phyloP scores from a whole-genome alignment of 345 rosid species.

The rapeseed (Brassica napus) region Da-Ae NC_063445.1:42201501-42202000 shows the following conservation, averaged over 20 bases:
- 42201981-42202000: conserved; percentile 1
- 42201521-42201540: conserved; percentile 36
- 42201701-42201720: conserved; percentile 42
- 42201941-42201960: not conserved
- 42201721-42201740: conserved; percentile 60
- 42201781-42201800: conserved; percentile 61
- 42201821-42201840: conserved; percentile 2
- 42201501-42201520: conserved; percentile 40
- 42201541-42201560: not conserved
- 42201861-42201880: conserved; percentile 16
- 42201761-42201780: conserved; percentile 90
- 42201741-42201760: conserved; percentile 81
- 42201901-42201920: not conserved
- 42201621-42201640: too few relatives aligned
- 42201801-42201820: conserved; percentile 32
- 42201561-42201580: not conserved
- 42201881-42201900: conserved; percentile 8
- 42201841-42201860: conserved; percentile 28
- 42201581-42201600: too few relatives aligned
- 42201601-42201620: too few relatives aligned
- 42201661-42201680: not conserved
- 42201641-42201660: too few relatives aligned
- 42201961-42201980: not conserved
- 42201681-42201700: conserved; percentile 29
- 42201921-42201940: not conserved